Conservation (phyloP, 2,329 filamentous ascomycete genomes). For the Arthrobotrys iridis region DNA sequence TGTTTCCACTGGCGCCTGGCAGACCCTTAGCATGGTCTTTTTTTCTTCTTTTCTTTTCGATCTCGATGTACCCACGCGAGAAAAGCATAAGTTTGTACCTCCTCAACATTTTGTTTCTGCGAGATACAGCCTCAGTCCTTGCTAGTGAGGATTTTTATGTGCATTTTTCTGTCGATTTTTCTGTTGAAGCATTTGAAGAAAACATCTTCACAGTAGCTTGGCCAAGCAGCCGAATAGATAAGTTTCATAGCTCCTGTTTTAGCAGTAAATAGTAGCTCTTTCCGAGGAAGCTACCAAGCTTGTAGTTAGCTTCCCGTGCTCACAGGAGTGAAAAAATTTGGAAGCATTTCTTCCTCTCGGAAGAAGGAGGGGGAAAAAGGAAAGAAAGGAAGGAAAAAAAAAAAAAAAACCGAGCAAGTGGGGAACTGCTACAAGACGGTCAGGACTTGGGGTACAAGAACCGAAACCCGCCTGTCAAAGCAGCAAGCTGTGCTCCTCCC, state of each 20-base stretch:
- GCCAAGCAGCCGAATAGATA: background rate
- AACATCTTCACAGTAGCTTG: constrained; percentile 23
- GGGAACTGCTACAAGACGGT: constrained; percentile 34
- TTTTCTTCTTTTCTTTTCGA: constrained; percentile 2
- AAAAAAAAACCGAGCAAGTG: constrained; percentile 19
- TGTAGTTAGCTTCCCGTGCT: constrained; percentile 49
- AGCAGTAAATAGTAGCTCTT: constrained; percentile 53
- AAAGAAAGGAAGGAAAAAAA: constrained; percentile 12
- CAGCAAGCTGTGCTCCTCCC: constrained; percentile 54
- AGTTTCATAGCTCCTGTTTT: constrained; percentile 51
- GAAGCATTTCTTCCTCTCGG: constrained; percentile 45
- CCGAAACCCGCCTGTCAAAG: constrained; percentile 53
- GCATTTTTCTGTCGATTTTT: constrained; percentile 36
- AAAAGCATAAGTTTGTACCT: constrained; percentile 43
- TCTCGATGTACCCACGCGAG: constrained; percentile 46
- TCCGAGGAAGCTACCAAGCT: constrained; percentile 53
- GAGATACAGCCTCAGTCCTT: constrained; percentile 46
- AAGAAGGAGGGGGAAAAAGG: constrained; percentile 7
- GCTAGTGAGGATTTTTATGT: constrained; percentile 42
- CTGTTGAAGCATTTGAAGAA: constrained; percentile 46
- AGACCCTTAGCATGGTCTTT: constrained; percentile 5
- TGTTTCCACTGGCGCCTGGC: constrained; percentile 54
- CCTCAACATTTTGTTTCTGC: constrained; percentile 47
- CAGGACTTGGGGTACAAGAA: constrained; percentile 49
- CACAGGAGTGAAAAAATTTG: constrained; percentile 53